Percentiles rank a stretch among this genome's conserved stretches.
Conservation (phyloP, 306 rosid genomes). For the Vigna hirtella region DNA sequence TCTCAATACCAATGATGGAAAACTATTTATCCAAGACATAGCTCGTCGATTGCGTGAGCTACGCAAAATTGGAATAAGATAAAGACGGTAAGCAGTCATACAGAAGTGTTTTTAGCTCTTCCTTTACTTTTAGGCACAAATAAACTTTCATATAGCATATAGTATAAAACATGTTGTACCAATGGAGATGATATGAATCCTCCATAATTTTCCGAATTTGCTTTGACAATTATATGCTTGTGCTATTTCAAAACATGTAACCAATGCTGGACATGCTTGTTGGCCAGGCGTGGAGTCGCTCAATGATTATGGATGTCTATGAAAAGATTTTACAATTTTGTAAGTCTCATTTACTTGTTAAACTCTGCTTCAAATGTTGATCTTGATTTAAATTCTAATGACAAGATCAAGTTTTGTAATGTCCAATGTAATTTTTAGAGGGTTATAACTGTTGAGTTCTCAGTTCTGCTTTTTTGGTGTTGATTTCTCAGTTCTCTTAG, state of each 20-base stretch:
- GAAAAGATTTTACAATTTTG: constrained; percentile 30
- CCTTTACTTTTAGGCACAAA: constrained; percentile 15
- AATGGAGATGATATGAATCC: not conserved
- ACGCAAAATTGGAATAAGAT: constrained; percentile 55
- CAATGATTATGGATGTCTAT: constrained; percentile 7
- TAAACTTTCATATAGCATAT: constrained; percentile 23
- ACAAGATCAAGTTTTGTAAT: not conserved
- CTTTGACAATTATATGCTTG: not conserved
- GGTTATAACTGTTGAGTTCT: constrained; percentile 12
- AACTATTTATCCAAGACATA: constrained; percentile 66
- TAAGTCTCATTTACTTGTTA: constrained; percentile 32
- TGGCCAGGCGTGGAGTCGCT: not conserved
- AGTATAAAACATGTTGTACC: constrained; percentile 20
- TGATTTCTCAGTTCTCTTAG: not conserved
- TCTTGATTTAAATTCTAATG: constrained; percentile 23
- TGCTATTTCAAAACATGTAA: constrained; percentile 19
- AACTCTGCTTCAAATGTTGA: constrained; percentile 10
- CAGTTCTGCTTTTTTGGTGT: not conserved
- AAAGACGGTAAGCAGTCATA: constrained; percentile 54
- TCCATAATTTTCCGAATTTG: constrained; percentile 16
- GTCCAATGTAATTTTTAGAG: not conserved
- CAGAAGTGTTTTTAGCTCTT: constrained; percentile 24
- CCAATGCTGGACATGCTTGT: constrained; percentile 15
- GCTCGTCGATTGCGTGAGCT: constrained; percentile 69
- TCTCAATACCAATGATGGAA: constrained; percentile 68